phyloP scores from a whole-genome alignment of 768 basidiomycete species.

The Mycena maculata region DNA sequence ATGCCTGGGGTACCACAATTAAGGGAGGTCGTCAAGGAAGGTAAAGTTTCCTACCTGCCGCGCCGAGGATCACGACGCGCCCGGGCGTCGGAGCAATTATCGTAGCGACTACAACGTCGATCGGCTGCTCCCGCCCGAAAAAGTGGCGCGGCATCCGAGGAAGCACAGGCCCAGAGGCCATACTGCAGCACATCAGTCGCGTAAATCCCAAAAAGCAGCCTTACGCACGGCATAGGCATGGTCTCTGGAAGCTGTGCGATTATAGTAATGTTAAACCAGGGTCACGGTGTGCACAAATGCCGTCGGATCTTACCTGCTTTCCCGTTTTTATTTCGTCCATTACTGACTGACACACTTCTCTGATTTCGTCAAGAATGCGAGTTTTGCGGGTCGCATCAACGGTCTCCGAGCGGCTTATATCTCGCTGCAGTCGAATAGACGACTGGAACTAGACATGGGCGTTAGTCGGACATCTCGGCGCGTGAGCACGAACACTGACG shows the following conservation, averaged over 20 bases:
- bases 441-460: constrained; percentile 24
- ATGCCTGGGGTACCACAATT: constrained; percentile 18
- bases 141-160: constrained; percentile 31
- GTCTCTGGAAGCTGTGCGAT: neutral
- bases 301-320: constrained; percentile 24
- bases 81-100: constrained; percentile 20
- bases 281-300: neutral
- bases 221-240: constrained; percentile 25
- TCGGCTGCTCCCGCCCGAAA: constrained; percentile 27
- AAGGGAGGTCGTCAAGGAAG: neutral
- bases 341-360: constrained; percentile 29
- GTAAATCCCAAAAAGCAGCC: neutral
- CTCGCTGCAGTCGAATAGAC: constrained; percentile 19
- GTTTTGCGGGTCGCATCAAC: constrained; percentile 27
- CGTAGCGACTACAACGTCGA: constrained; percentile 22
- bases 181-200: constrained; percentile 11
- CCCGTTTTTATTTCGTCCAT: constrained; percentile 33
- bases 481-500: constrained; percentile 7
- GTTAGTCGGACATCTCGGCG: neutral
- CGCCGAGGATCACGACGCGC: constrained; percentile 34
- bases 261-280: constrained; percentile 1
- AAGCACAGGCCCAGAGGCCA: constrained; percentile 28
- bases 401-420: constrained; percentile 26
- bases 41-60: constrained; percentile 25
- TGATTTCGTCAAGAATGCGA: constrained; percentile 35